phyloP scores from a whole-genome alignment of 2,329 filamentous ascomycete species.

The Alternaria novae-zelandiae region DNA sequence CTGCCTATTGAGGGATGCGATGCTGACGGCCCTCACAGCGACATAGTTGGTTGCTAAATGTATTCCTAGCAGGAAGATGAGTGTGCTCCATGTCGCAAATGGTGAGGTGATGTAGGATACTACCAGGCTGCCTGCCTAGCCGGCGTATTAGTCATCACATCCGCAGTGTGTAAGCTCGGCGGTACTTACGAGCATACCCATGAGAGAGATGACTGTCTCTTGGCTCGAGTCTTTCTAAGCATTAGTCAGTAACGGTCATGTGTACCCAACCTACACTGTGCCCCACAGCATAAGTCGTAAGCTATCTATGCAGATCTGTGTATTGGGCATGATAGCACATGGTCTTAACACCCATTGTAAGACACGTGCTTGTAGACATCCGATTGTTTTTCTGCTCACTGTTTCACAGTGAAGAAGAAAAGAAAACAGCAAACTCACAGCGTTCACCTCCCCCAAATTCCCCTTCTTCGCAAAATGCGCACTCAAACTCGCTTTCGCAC shows the following conservation, averaged over 20 bases:
- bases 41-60: conserved; percentile 87
- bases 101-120: conserved; percentile 77
- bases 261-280: neutral
- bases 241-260: neutral
- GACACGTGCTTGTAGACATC: neutral
- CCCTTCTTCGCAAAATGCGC: conserved; percentile 88
- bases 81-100: conserved; percentile 73
- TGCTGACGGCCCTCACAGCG: conserved; percentile 82
- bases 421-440: conserved; percentile 56
- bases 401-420: neutral
- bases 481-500: conserved; percentile 87
- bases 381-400: neutral
- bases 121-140: conserved; percentile 74
- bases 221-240: conserved; percentile 83
- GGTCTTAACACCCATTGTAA: neutral
- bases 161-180: neutral
- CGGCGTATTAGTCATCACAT: conserved; percentile 19
- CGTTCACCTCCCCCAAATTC: conserved; percentile 92
- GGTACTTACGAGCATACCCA: conserved; percentile 75
- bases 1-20: conserved; percentile 85
- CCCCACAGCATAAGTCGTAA: neutral
- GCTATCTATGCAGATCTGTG: neutral
- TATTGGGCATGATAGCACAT: neutral
- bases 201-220: conserved; percentile 87
- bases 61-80: conserved; percentile 73